These are phyloP conservation scores for Coffea eugenioides DNA, from an alignment of 257 asterid species.

Conservation along the genomic window DNA sequence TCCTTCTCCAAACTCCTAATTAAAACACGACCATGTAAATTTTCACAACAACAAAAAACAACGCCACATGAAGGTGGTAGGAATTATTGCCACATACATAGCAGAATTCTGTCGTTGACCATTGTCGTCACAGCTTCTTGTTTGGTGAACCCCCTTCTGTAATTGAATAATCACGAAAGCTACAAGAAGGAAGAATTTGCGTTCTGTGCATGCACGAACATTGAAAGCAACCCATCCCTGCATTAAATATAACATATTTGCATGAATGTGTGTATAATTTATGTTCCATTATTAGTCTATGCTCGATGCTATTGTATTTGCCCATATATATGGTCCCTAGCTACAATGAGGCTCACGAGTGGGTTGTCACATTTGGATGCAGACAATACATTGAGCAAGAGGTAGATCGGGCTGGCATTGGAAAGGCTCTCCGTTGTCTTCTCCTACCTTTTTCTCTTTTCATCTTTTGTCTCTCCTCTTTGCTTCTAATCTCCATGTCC, in stretches of 20 bases:
- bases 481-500: not conserved
- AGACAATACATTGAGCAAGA: slow-evolving; percentile 14
- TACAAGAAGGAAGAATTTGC: not conserved
- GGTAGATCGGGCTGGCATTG: slow-evolving; percentile 17
- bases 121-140: not conserved
- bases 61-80: not conserved
- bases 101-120: no score
- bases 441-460: no score
- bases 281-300: slow-evolving; percentile 4
- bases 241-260: not conserved
- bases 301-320: not conserved
- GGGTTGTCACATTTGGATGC: slow-evolving; percentile 8
- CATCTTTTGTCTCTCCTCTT: not conserved
- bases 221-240: slow-evolving; percentile 31
- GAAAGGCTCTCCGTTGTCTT: slow-evolving; percentile 19
- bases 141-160: not conserved
- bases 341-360: slow-evolving; percentile 14
- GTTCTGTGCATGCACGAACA: slow-evolving; percentile 30
- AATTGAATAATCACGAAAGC: slow-evolving; percentile 6
- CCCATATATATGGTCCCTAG: slow-evolving; percentile 21
- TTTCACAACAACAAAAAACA: not conserved
- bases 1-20: slow-evolving; percentile 17
- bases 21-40: not conserved
- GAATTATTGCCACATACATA: not conserved
- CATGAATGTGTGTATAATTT: not conserved